phyloP scores from a whole-genome alignment of 805 yeast species.

The Candida sonorensis region DNA sequence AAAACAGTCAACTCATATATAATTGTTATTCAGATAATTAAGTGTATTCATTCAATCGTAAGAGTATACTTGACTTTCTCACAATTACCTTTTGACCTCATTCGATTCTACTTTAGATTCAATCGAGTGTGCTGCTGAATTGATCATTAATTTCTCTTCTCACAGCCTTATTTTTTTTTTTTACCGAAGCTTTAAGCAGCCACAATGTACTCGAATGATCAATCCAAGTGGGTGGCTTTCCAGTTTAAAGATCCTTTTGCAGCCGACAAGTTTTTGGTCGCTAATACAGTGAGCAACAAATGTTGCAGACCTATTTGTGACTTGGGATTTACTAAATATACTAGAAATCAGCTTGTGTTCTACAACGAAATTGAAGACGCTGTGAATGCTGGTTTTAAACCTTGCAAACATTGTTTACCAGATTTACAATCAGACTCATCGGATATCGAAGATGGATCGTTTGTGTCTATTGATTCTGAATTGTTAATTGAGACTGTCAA shows the following conservation, averaged over 20 bases:
- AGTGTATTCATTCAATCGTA: too few relatives aligned
- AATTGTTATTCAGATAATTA: too few relatives aligned
- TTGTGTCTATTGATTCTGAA: constrained; percentile 39
- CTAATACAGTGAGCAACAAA: constrained; percentile 34
- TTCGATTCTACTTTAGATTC: too few relatives aligned
- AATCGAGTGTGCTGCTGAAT: too few relatives aligned
- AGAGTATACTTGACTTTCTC: too few relatives aligned
- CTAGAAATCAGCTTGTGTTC: constrained; percentile 40
- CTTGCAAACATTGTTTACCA: constrained; percentile 56
- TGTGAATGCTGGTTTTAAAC: constrained; percentile 33
- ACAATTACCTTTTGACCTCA: too few relatives aligned
- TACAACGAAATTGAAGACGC: constrained; percentile 37
- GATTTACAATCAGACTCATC: constrained; percentile 17
- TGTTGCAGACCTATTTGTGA: constrained; percentile 71
- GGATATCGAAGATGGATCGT: constrained; percentile 11
- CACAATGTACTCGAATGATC: constrained; percentile 33
- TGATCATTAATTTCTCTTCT: too few relatives aligned
- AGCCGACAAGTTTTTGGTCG: constrained; percentile 48
- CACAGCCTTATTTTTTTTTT: background rate
- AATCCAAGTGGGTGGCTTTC: constrained; percentile 54
- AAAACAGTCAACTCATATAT: too few relatives aligned
- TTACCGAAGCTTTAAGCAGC: background rate
- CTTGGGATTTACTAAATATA: constrained; percentile 31
- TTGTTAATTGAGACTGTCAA: constrained; percentile 44
- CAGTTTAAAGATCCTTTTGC: constrained; percentile 64